Base-by-base conservation (phyloP, 768 basidiomycete species). In the Suillus cothurnatus region DNA sequence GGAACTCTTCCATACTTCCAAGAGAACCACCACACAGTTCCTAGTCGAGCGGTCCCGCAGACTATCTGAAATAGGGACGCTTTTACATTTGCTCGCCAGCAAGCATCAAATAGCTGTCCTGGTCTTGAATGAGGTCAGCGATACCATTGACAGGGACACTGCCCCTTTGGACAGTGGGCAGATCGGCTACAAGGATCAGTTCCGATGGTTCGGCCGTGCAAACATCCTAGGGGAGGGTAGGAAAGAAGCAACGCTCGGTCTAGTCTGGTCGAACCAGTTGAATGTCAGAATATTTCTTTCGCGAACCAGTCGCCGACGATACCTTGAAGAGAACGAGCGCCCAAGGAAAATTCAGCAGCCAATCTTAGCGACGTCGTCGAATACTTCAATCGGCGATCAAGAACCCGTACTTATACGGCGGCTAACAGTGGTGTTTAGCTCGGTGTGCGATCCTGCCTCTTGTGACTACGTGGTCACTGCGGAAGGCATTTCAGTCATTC, bases 261-360 rank as follows among this genome's bases (percentile, higher is more conserved):
- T 97, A 60, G 89, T 88, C 11, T 99, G 97, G 97, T 92, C 96
- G 19, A 98, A 97, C 75, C 91, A 94, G 71, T 82, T 99, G 64
- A 96, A 97, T 69, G 84, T 83, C 5, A 86, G 97, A 28, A 84
- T 98, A 55, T 89, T 97, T 83, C 84, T 97, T 61, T 86, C 84
- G 52, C 85, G 93, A 36, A 95, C 95, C 0, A 85, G 85, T 12
- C 81, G 93, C 66, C 82, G 90, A 64, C 82, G 86, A 55, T 81
- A 87, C 64, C 72, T 91, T 32, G 77, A 81, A 62, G 80, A 80
- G 47, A 67, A 64, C 31, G 78, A 76, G 62, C 53, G 50, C 21
- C 67, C 68, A 15, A 77, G 72, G 66, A 79, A 77, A 64, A 65
- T 69, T 11, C 57, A 38, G 11, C 12, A 12, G 26, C 12, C 26